phyloP scores from a whole-genome alignment of 1,284 basidiomycete species.

The Farysia itapuensis region DNA sequence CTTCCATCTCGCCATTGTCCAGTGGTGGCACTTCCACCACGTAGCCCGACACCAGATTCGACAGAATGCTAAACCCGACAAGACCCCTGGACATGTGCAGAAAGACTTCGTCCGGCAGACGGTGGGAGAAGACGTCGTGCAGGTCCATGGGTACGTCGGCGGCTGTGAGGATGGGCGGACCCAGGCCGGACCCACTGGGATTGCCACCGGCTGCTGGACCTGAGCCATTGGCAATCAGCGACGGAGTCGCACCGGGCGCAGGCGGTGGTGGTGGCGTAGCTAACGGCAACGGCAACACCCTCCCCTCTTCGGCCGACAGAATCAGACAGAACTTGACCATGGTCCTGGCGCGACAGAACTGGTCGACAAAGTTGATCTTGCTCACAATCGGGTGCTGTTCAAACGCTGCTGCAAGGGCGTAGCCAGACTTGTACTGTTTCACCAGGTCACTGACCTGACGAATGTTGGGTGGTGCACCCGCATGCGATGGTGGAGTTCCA shows the following conservation, averaged over 20 bases:
- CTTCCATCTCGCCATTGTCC: slow-evolving; percentile 89
- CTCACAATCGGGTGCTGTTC: slow-evolving; percentile 70
- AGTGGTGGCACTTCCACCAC: slow-evolving; percentile 85
- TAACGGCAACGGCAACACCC: slow-evolving; percentile 82
- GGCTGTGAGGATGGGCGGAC: slow-evolving; percentile 68
- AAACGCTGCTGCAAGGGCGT: slow-evolving; percentile 45
- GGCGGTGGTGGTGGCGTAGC: slow-evolving; percentile 65
- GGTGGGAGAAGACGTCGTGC: slow-evolving; percentile 91
- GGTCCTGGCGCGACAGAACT: slow-evolving; percentile 83
- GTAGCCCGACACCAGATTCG: slow-evolving; percentile 82
- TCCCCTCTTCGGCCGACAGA: slow-evolving; percentile 80
- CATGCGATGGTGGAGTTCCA: slow-evolving; percentile 24
- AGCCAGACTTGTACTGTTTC: slow-evolving; percentile 49
- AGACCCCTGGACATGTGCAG: slow-evolving; percentile 92
- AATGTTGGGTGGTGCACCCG: slow-evolving; percentile 37
- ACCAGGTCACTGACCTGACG: slow-evolving; percentile 62
- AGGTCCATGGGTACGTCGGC: slow-evolving; percentile 87
- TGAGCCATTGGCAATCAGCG: slow-evolving; percentile 21
- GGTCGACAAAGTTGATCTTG: slow-evolving; percentile 75
- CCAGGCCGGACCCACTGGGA: slow-evolving; percentile 64
- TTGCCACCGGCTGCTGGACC: slow-evolving; percentile 64
- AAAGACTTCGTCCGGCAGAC: slow-evolving; percentile 93
- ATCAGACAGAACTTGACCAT: slow-evolving; percentile 93
- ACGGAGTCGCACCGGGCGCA: slow-evolving; percentile 3
- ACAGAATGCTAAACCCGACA: slow-evolving; percentile 79